Evolutionary conservation across 257 asterid species (phyloP), one percentile per base, ranked within the genome.

Genomic region (Plantago major): DNA sequence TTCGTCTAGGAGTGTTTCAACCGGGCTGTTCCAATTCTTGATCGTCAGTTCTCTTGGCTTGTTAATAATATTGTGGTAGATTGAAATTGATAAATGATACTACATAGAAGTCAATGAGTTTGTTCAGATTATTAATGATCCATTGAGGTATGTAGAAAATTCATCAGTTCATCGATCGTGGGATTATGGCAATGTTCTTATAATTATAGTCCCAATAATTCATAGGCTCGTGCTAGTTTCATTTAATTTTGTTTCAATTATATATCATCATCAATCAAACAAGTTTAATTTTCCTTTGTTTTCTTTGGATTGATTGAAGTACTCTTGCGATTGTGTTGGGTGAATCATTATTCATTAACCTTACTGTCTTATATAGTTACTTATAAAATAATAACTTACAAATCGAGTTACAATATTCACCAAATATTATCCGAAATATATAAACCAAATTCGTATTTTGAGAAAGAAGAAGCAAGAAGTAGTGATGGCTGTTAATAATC

Each of bases 11-110:
- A 26, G 63, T 15, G 58, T 67, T 10, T 40, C 66, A 6, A 9
- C 47, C 19, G 76, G 76, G 30, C 46, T 67, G n/a, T 9, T 68
- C 19, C 70, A 78, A 10, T 66, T 76, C 46, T 71, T 74, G 45
- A 65, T 76, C 63, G 10, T 49, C 52, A 37, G 26, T 48, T 1
- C 38, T 42, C 40, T 76, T n/a, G 71, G 79, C 60, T 22, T 60
- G 59, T 46, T 67, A 28, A 19, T 67, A 13, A 40, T 58, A 9
- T 40, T 58, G 50, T 58, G 63, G 38, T 40, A 19, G 37, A 16
- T n/a, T 9, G 37, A 52, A 55, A 60, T 14, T 45, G 30, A 10
- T 67, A 19, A 68, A 8, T 58, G 40, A 57, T 17, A 45, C 30
- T 17, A 45, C 30, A 56, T 55, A 37, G 12, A 57, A 57, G 47